Conservation (phyloP, 768 basidiomycete genomes). For the Suillus hirtellus region DNA sequence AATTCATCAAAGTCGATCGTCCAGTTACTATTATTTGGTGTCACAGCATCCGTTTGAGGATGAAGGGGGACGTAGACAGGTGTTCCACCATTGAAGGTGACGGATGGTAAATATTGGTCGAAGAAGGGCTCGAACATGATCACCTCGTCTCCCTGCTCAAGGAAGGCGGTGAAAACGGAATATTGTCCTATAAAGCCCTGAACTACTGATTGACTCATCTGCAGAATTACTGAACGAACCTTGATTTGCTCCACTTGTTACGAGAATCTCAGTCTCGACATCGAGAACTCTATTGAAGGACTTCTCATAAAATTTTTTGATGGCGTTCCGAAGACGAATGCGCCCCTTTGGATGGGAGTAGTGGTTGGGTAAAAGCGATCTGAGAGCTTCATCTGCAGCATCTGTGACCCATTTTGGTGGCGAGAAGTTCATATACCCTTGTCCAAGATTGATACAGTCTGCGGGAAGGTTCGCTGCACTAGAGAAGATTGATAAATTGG, state of each 20-base stretch:
- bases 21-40: conserved; percentile 77
- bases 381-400: conserved; percentile 71
- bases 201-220: not conserved
- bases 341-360: conserved; percentile 92
- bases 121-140: conserved; percentile 99
- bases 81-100: conserved; percentile 90
- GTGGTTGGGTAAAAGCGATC: conserved; percentile 67
- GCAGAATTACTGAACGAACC: conserved; percentile 45
- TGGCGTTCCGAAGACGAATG: conserved; percentile 82
- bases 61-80: conserved; percentile 96
- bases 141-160: conserved; percentile 93
- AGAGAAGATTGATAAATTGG: conserved; percentile 12
- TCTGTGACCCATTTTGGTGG: conserved; percentile 80
- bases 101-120: conserved; percentile 91
- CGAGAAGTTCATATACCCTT: conserved; percentile 91
- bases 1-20: conserved; percentile 88
- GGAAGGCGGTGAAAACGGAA: conserved; percentile 88
- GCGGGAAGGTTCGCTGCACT: conserved; percentile 86
- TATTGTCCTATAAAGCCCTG: conserved; percentile 70
- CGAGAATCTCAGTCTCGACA: conserved; percentile 84
- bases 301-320: conserved; percentile 77
- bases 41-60: conserved; percentile 60
- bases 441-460: conserved; percentile 95
- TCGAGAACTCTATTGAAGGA: conserved; percentile 70
- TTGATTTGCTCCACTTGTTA: conserved; percentile 97